These are phyloP conservation scores for Globisporangium irregulare DNA, from an alignment of 352 stramenopile species.

Conservation along the genomic window DNA sequence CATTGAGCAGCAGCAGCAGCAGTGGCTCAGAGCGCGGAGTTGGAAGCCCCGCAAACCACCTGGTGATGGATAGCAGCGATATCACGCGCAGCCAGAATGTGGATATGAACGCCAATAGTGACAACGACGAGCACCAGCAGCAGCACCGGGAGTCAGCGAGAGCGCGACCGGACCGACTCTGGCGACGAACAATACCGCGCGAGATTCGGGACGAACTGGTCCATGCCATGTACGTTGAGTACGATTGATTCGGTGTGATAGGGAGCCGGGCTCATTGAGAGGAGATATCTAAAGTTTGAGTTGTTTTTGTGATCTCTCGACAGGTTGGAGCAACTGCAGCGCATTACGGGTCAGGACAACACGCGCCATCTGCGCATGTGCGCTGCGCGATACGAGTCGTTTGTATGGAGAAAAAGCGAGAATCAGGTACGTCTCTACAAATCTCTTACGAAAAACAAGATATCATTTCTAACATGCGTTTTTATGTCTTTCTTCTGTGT, in stretches of 20 bases:
- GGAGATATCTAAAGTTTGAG: neutral
- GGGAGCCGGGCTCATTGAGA: neutral
- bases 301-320: neutral
- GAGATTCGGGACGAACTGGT: constrained; percentile 30
- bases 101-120: constrained; percentile 2
- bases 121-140: constrained; percentile 9
- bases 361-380: constrained; percentile 55
- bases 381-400: constrained; percentile 63
- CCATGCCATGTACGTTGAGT: constrained; percentile 25
- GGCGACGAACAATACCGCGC: constrained; percentile 20
- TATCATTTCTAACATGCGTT: neutral
- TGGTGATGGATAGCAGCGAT: neutral
- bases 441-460: neutral
- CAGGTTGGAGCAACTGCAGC: constrained; percentile 40
- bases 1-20: constrained; percentile 6
- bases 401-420: constrained; percentile 66
- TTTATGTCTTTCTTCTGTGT: neutral
- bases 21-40: constrained; percentile 1
- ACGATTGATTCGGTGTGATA: neutral
- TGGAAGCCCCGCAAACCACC: neutral
- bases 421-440: constrained; percentile 36
- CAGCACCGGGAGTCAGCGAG: neutral
- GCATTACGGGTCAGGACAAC: constrained; percentile 56
- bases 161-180: constrained; percentile 11
- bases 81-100: neutral